phyloP scores from a whole-genome alignment of 1,284 basidiomycete species.

The Moesziomyces globuligerus region DNA sequence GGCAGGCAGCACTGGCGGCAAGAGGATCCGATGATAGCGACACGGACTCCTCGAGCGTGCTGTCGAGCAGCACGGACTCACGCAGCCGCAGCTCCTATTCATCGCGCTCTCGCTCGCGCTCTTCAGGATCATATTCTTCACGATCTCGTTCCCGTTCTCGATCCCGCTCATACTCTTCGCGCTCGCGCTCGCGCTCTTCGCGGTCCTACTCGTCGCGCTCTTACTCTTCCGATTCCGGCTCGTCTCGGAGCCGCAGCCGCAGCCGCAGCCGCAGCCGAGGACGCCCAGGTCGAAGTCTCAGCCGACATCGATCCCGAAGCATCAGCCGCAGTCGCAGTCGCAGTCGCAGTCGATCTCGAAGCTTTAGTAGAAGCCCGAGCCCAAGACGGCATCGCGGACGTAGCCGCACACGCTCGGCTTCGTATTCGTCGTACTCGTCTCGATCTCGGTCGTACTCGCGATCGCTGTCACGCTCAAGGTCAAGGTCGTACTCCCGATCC shows the following conservation, averaged over 20 bases:
- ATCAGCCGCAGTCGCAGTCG: constrained; percentile 4
- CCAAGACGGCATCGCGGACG: constrained; percentile 17
- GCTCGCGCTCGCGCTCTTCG: constrained; percentile 16
- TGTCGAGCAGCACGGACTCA: constrained; percentile 34
- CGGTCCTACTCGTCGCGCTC: constrained; percentile 31
- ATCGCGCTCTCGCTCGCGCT: constrained; percentile 30
- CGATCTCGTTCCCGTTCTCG: constrained; percentile 16
- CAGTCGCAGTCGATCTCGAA: constrained; percentile 1
- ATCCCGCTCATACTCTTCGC: constrained; percentile 31
- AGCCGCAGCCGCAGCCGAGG: constrained; percentile 1
- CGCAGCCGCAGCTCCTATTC: constrained; percentile 33
- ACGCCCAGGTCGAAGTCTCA: constrained; percentile 3
- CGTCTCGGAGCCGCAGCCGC: constrained; percentile 30
- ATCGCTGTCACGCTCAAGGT: constrained; percentile 16
- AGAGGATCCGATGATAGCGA: constrained; percentile 39
- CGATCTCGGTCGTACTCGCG: constrained; percentile 11
- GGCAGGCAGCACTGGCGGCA: constrained; percentile 71
- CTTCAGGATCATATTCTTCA: constrained; percentile 31
- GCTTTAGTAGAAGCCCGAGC: constrained; percentile 6
- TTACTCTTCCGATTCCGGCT: constrained; percentile 13
- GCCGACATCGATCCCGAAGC: constrained; percentile 20
- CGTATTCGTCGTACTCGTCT: constrained; percentile 41
- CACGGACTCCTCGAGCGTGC: constrained; percentile 32
- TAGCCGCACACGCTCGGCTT: constrained; percentile 30
- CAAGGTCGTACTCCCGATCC: constrained; percentile 31